Base-by-base conservation (phyloP, 257 asterid genomes). In the Coffea canephora region DNA sequence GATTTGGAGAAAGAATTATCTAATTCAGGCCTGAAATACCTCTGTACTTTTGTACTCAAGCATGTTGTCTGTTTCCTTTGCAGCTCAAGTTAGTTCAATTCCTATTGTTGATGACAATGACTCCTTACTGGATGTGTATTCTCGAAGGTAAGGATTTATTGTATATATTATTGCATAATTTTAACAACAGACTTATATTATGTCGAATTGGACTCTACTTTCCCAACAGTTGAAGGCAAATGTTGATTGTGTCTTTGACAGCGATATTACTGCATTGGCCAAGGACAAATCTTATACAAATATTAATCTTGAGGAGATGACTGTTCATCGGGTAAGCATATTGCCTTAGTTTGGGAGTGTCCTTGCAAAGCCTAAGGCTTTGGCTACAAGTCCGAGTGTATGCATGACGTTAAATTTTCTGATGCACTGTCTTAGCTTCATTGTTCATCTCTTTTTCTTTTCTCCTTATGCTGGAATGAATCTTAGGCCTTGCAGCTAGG, bases 241-340 rank as follows among this genome's bases (percentile, higher is more conserved):
- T 62, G 15, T 73, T 80, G 6, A 31, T 31, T 75, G 43, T 78
- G 82, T 82, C 77, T 76, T 77, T 81, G 81, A 67, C 98, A 95
- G 99, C 82, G 99, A 95, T 82, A 95, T 93, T 82, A 93, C 97
- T 79, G 85, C 92, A 83, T 84, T 93, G 95, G 99, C 98, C 6
- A 93, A 93, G 87, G 99, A 95, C 89, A 91, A 85, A 80, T 81
- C 89, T 66, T 95, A 90, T 80, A 82, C 95, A 0, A 95, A 89
- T 86, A 89, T 95, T 73, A 90, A 91, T 86, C 96, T 95, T 19
- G 99, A 95, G 52, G 97, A 91, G 81, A 91, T 86, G 82, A 90
- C 93, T 72, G 87, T 95, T 78, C 97, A 91, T 78, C 94, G 91
- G 94, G 99, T 91, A 64, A 64, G 18, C 45, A 27, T 21, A 27